A percentile compares a stretch with the other conserved stretches of the same genome.
phyloP scores from a whole-genome alignment of 139 green algal species.

The Tetraselmis chui region DNA sequence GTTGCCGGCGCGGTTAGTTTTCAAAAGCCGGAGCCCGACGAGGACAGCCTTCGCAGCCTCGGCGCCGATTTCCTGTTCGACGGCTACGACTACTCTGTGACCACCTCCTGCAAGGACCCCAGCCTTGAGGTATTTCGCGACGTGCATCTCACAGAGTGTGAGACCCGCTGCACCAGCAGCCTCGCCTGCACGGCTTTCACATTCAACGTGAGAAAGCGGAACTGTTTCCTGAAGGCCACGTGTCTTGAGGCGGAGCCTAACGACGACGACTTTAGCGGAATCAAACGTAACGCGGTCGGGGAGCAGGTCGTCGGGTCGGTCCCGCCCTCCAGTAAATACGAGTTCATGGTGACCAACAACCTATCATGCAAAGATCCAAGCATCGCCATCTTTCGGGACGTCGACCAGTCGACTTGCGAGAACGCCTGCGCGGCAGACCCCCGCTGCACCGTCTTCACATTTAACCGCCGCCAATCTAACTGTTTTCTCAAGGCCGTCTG shows the following conservation, averaged over 20 bases:
- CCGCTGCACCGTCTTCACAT: background rate
- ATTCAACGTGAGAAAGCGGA: background rate
- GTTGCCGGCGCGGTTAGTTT: background rate
- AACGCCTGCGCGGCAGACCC: background rate
- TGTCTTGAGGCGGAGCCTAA: background rate
- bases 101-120: background rate
- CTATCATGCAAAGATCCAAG: background rate
- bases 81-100: background rate
- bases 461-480: background rate
- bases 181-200: background rate
- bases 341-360: background rate
- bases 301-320: background rate
- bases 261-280: background rate
- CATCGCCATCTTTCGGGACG: background rate
- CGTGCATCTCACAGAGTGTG: background rate
- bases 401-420: background rate
- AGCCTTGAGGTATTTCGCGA: background rate
- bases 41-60: background rate
- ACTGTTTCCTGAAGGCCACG: background rate
- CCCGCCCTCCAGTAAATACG: background rate
- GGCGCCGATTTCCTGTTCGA: no score
- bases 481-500: background rate
- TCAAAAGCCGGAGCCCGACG: background rate
- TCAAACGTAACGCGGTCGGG: background rate
- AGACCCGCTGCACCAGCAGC: background rate